A percentile compares a stretch with the other conserved stretches of the same genome.
phyloP scores from a whole-genome alignment of 352 stramenopile species.

The Thraustochytrium striatum region DNA sequence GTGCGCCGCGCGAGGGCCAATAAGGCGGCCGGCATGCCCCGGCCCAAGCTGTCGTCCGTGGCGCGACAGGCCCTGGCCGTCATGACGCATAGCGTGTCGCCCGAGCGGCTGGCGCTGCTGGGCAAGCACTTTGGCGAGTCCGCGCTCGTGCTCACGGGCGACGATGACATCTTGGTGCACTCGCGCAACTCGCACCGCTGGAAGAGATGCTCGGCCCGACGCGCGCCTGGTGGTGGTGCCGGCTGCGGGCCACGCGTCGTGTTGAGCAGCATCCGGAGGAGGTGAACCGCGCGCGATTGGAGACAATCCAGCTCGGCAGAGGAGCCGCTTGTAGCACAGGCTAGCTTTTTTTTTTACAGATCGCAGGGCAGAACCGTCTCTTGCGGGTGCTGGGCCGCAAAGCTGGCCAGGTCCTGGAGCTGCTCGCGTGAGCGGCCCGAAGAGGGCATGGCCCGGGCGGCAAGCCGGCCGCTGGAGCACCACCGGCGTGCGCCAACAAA shows the following conservation, averaged over 20 bases:
- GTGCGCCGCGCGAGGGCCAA: background rate
- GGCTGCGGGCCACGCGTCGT: background rate
- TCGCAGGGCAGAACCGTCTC: too few relatives aligned
- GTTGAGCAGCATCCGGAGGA: too few relatives aligned
- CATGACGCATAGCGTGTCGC: background rate
- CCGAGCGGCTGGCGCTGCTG: background rate
- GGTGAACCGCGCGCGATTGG: too few relatives aligned
- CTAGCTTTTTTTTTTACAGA: too few relatives aligned
- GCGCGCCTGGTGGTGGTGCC: slow-evolving; percentile 4
- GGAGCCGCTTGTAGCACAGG: too few relatives aligned
- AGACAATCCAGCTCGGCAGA: too few relatives aligned
- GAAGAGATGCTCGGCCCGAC: background rate
- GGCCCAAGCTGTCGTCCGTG: background rate
- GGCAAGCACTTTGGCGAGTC: background rate
- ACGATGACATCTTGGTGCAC: slow-evolving; percentile 8
- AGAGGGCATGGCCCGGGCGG: too few relatives aligned
- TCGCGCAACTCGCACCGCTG: background rate
- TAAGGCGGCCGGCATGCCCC: background rate
- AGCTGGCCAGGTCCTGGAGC: too few relatives aligned
- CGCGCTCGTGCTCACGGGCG: background rate
- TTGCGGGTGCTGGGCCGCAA: too few relatives aligned
- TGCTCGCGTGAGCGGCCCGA: too few relatives aligned
- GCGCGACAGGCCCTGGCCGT: slow-evolving; percentile 4
- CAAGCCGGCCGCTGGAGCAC: too few relatives aligned
- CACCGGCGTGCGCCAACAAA: too few relatives aligned